phyloP scores from a whole-genome alignment of 768 basidiomycete genomes.

The Kwoniella shandongensis region DNA sequence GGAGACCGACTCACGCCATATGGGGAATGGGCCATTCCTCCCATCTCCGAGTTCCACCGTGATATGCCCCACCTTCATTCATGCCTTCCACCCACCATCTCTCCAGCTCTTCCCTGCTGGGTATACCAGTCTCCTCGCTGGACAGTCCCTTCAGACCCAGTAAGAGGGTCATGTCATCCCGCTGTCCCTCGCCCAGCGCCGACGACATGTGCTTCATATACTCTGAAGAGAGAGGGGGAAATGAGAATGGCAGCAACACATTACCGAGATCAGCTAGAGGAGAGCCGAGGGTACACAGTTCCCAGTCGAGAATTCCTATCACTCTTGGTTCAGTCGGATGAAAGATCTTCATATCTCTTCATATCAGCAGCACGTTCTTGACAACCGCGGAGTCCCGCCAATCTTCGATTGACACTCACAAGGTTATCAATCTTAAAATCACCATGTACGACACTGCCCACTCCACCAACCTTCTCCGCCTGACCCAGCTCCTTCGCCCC shows the following conservation, averaged over 20 bases:
- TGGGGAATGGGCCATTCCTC: conserved; percentile 68
- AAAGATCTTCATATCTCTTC: conserved; percentile 58
- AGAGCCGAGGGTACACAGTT: conserved; percentile 90
- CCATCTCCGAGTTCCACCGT: conserved; percentile 9
- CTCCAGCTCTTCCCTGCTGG: conserved; percentile 74
- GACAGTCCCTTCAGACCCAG: conserved; percentile 67
- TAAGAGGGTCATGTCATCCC: conserved; percentile 56
- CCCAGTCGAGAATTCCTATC: conserved; percentile 96
- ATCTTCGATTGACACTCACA: too few species aligned
- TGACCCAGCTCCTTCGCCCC: conserved; percentile 62
- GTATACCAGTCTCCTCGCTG: conserved; percentile 61
- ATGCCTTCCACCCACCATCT: conserved; percentile 64
- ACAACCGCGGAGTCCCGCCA: too few species aligned
- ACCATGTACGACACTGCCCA: conserved; percentile 79
- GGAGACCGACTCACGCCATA: conserved; percentile 81
- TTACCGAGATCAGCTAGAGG: conserved; percentile 91
- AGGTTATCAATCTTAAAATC: conserved; percentile 99
- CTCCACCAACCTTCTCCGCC: conserved; percentile 70
- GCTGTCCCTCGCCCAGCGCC: conserved; percentile 1
- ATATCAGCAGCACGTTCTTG: too few species aligned
- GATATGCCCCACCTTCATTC: conserved; percentile 35
- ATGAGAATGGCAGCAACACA: conserved; percentile 77
- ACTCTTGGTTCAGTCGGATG: conserved; percentile 87
- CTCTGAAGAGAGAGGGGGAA: conserved; percentile 43
- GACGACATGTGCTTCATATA: conserved; percentile 2